Evolutionary conservation across 495 filamentous ascomycete genomes (phyloP), one percentile per base, ranked within the genome.

Genomic region (Rostrohypoxylon terebratum): DNA sequence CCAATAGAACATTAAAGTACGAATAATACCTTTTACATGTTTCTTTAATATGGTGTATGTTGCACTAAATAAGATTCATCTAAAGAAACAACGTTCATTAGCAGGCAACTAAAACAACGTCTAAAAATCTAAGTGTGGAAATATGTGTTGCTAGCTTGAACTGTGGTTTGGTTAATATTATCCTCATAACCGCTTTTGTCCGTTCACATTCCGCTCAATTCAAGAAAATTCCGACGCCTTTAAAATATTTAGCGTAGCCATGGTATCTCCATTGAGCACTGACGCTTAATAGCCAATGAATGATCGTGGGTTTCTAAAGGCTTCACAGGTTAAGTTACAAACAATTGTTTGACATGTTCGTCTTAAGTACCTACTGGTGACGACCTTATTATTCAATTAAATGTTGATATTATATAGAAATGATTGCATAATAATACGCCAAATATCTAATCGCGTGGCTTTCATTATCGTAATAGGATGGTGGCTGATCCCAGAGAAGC

Each of bases 171-270:
- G 50, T 47, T n/a, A n/a, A n/a, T n/a, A n/a, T n/a, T 13, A 33
- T 28, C 13, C 11, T 33, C 21, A 21, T n/a, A 58, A 55, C 72
- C 63, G 72, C 68, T 71, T 75, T 68, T 68, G 63, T 68, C 51
- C 25, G 21, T 68, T 50, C 36, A 40, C 59, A 72, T 68, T 64
- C 59, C 59, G 62, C 51, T 4, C 42, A 34, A 16, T 51, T 16
- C 47, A 33, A 57, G 20, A 45, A 60, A 66, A 71, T 38, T 57
- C 34, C 5, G 23, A 40, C 25, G 21, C 53, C 47, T 55, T 44
- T 45, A 33, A 10, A 28, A 42, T 14, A 13, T 18, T 38, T 61
- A 45, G 57, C 38, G 36, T 33, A 31, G 28, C 20, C 55, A 18
- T 42, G 14, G 53, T 57, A 33, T 38, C 18, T 57, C 18, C 33